Base-by-base conservation (phyloP, 2,329 filamentous ascomycete species). In the Cladophialophora chaetospira region DNA sequence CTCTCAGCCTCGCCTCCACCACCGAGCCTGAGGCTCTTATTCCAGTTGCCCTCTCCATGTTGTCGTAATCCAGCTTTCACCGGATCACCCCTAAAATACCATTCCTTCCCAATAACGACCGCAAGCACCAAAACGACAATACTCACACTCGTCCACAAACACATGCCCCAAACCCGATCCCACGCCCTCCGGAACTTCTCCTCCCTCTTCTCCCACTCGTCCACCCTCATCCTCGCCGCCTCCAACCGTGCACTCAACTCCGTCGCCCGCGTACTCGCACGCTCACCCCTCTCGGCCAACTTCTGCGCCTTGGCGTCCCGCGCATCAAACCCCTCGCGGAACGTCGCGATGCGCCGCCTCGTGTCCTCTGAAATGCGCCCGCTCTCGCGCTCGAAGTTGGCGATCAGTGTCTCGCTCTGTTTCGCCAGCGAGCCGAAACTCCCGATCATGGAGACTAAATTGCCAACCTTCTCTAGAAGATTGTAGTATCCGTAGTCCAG, bases 401-500 rank as follows among this genome's bases (percentile, higher is more conserved):
- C 62, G n/a, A 72, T 69, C 3, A 77, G 65, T 11, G 66, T 63
- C 3, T 68, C 62, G 5, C 70, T 72, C 6, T 74, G 72, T 31
- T 69, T 69, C 4, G 69, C 68, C 3, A 78, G 70, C 23, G 71
- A 69, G 38, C 76, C 71, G 54, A 79, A 75, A 4, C 69, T 70
- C 3, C 65, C 62, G n/a, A 78, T 72, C 0, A 72, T 72, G 6
- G 70, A 66, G 46, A 73, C 70, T 6, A 79, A 67, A 3, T 67
- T 67, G 6, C 74, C 71, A 31, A 76, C 63, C 46, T 74, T 75
- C 57, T 77, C 74, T 9, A 79, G 68, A 0, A 79, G 67, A 51
- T 73, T 76, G 63, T 78, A 78, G 62, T 78, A 79, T 1, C 75
- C 75, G 60, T 76, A 76, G 56, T 79, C 77, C 3, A 79, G 68